Percentiles rank a stretch among this genome's conserved stretches.
Conservation (phyloP, 306 rosid genomes). For the Prunus campanulata region DNA sequence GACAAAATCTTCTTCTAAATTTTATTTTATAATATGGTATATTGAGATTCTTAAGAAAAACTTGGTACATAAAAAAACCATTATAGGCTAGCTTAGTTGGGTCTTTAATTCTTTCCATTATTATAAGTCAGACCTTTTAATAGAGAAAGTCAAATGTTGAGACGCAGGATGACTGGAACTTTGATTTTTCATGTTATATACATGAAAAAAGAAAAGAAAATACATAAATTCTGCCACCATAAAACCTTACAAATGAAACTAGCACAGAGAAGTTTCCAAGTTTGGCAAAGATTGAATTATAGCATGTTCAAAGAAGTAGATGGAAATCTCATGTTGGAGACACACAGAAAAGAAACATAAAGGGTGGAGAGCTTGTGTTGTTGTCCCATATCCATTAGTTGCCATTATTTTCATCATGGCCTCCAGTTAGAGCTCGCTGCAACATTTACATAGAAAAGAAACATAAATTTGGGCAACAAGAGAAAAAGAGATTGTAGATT, state of each 20-base stretch:
- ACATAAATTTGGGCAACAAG: neutral
- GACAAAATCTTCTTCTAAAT: too few species aligned
- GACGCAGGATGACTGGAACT: too few species aligned
- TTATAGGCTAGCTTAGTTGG: too few species aligned
- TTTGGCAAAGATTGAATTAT: neutral
- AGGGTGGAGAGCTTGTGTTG: too few species aligned
- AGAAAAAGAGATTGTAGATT: neutral
- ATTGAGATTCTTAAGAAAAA: too few species aligned
- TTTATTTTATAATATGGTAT: too few species aligned
- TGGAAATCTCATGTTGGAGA: neutral
- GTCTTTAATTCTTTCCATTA: too few species aligned
- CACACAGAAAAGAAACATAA: too few species aligned
- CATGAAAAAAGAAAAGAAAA: too few species aligned
- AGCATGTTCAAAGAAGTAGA: neutral
- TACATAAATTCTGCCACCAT: neutral
- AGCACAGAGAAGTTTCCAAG: neutral
- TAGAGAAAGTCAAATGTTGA: too few species aligned
- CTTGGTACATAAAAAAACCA: too few species aligned
- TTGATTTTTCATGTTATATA: neutral
- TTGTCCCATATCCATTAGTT: conserved; percentile 26
- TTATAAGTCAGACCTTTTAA: too few species aligned
- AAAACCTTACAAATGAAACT: neutral
- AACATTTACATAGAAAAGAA: conserved; percentile 7
- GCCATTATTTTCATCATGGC: conserved; percentile 47
- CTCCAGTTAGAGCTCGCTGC: conserved; percentile 60